Conservation (phyloP, 2,329 filamentous ascomycete genomes). For the Beauveria scarabaeidicola region DNA sequence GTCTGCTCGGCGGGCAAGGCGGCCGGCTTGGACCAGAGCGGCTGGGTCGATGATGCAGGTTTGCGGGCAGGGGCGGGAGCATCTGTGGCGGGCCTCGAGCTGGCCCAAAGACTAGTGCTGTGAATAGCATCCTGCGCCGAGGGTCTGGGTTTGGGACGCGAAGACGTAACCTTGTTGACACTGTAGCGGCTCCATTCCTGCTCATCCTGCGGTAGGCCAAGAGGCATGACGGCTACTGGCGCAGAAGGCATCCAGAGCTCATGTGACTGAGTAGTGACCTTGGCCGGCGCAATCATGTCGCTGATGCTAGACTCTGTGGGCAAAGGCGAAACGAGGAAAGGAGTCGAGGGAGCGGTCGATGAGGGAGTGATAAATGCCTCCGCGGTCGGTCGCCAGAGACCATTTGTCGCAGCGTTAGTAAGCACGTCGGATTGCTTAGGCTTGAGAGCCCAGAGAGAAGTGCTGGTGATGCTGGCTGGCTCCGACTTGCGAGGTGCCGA, state of each 20-base stretch:
- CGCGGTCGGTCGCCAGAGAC: background rate
- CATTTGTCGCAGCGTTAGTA: background rate
- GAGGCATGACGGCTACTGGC: background rate
- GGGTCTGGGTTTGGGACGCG: background rate
- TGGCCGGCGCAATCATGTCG: conserved; percentile 8
- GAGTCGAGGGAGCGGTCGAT: conserved; percentile 10
- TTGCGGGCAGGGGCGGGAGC: conserved; percentile 10
- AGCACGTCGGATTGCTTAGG: background rate
- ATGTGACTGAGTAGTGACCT: conserved; percentile 10
- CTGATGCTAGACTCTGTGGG: conserved; percentile 10
- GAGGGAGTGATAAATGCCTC: background rate
- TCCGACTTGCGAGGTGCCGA: conserved; percentile 9
- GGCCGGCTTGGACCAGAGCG: conserved; percentile 5
- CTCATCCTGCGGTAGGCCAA: background rate
- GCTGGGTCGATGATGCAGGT: background rate
- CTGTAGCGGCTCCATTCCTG: background rate
- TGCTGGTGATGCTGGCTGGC: conserved; percentile 5
- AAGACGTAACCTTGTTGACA: background rate
- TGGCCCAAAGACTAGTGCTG: conserved; percentile 4
- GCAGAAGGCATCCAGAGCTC: conserved; percentile 2
- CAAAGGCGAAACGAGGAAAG: conserved; percentile 12
- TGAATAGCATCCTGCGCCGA: background rate
- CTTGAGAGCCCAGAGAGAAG: conserved; percentile 2
- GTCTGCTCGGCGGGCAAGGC: conserved; percentile 6
- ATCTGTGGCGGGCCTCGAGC: background rate